A percentile compares a stretch with the other conserved stretches of the same genome.
Conservation (phyloP, 1,139 yeast genomes). For the Candida gigantensis region DNA sequence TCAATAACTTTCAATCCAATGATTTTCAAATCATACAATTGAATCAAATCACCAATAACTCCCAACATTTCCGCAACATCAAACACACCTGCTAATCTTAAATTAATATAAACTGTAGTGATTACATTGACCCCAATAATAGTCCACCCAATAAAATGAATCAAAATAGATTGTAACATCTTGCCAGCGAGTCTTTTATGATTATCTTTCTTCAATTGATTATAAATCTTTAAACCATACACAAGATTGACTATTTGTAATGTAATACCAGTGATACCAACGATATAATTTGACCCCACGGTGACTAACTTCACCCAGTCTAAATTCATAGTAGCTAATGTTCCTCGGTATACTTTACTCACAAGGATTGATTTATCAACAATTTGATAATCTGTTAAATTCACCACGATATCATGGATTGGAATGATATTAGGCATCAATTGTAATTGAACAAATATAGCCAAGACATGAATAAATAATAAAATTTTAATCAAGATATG, state of each 20-base stretch:
- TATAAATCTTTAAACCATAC: conserved; percentile 9
- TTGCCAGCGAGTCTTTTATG: conserved; percentile 5
- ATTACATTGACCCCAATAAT: conserved; percentile 9
- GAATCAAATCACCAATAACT: conserved; percentile 13
- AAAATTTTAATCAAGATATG: conserved; percentile 6
- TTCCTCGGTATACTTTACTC: conserved; percentile 8
- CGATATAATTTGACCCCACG: conserved; percentile 1
- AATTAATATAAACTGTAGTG: conserved; percentile 3
- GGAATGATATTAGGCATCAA: conserved; percentile 2
- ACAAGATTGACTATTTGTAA: conserved; percentile 9
- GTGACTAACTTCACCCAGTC: conserved; percentile 1
- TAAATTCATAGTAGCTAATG: conserved; percentile 1
- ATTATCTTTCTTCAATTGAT: conserved; percentile 6
- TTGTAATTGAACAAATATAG: conserved; percentile 5
- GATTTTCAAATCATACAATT: conserved; percentile 9
- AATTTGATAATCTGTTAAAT: conserved; percentile 10
- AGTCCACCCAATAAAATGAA: conserved; percentile 15
- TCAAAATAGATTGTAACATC: conserved; percentile 10
- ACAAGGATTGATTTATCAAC: conserved; percentile 15
- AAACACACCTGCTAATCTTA: conserved; percentile 13
- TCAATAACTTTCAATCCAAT: conserved; percentile 12
- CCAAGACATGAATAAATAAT: conserved; percentile 6
- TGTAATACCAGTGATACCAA: conserved; percentile 6
- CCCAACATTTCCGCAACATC: conserved; percentile 16
- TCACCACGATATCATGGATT: conserved; percentile 7